Conservation (phyloP, 257 asterid species). For the Parsonsia alboflavescens region DNA sequence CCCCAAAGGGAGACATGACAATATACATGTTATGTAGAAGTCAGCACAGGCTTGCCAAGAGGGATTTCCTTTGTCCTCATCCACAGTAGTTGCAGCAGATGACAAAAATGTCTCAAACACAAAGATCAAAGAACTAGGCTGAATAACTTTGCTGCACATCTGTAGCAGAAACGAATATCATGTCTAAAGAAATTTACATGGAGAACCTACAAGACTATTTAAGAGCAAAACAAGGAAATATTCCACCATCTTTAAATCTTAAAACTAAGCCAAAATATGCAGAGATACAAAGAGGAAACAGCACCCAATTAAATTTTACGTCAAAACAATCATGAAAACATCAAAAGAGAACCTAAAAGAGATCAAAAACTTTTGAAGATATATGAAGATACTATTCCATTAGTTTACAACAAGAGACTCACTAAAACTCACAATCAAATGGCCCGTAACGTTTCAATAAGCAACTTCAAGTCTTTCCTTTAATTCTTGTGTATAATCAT, state of each 20-base stretch:
- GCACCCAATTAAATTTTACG: not conserved
- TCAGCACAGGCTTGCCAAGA: slow-evolving; percentile 99
- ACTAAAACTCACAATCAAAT: not conserved
- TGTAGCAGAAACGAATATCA: slow-evolving; percentile 27
- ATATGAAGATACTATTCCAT: not conserved
- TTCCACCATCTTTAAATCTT: not conserved
- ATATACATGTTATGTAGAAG: slow-evolving; percentile 76
- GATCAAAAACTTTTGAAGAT: not conserved
- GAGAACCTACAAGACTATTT: not conserved
- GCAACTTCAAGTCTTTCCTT: no score
- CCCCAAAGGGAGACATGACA: slow-evolving; percentile 98
- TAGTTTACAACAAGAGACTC: not conserved
- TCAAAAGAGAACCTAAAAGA: not conserved
- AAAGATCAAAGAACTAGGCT: slow-evolving; percentile 73
- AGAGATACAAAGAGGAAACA: not conserved
- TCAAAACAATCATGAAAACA: not conserved
- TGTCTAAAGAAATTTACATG: not conserved
- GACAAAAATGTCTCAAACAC: slow-evolving; percentile 80
- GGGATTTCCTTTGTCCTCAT: slow-evolving; percentile 96
- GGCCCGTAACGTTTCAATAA: no score
- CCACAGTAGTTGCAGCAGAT: slow-evolving; percentile 95
- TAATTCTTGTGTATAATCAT: not conserved
- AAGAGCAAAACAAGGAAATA: not conserved
- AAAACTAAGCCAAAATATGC: not conserved
- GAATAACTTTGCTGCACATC: slow-evolving; percentile 99